Percentiles rank a stretch among this genome's conserved stretches.
Evolutionary conservation across 371 early-diverging fungal species (phyloP).

Genomic region (Saksenaea vasiformis): DNA sequence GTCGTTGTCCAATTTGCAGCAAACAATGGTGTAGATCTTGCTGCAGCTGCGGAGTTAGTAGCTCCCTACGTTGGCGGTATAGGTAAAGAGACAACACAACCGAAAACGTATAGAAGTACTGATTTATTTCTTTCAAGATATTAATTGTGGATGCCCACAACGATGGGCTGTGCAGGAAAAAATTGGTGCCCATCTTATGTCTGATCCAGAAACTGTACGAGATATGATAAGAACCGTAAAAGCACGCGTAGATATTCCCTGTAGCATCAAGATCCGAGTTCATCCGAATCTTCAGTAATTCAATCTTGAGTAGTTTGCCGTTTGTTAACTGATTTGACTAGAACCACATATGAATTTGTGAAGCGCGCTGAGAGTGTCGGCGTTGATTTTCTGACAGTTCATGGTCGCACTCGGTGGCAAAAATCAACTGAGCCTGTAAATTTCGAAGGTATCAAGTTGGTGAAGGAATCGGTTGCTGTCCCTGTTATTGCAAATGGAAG

Average conservation of each 20-base stretch:
- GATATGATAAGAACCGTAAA: constrained; percentile 82
- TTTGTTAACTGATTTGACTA: constrained; percentile 15
- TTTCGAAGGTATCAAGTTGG: constrained; percentile 70
- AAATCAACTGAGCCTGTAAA: constrained; percentile 77
- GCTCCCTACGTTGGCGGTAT: constrained; percentile 80
- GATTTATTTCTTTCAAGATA: constrained; percentile 38
- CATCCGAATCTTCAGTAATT: constrained; percentile 67
- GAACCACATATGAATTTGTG: constrained; percentile 78
- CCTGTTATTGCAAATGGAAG: constrained; percentile 87
- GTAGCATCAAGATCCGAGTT: constrained; percentile 82
- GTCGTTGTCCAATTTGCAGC: constrained; percentile 96
- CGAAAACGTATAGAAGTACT: neutral
- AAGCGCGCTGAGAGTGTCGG: constrained; percentile 76
- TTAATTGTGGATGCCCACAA: constrained; percentile 91
- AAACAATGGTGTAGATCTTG: constrained; percentile 75
- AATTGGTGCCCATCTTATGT: constrained; percentile 79
- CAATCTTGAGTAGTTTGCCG: too few species aligned
- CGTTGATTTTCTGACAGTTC: constrained; percentile 79
- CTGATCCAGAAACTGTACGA: constrained; percentile 76
- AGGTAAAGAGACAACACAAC: constrained; percentile 22
- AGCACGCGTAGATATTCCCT: constrained; percentile 65
- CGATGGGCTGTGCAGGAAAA: constrained; percentile 84
- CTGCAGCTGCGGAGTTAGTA: constrained; percentile 84
- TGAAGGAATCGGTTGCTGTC: constrained; percentile 70
- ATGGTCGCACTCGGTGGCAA: constrained; percentile 80